Base-by-base conservation (phyloP, 768 basidiomycete genomes). In the Pisolithus sp. region DNA sequence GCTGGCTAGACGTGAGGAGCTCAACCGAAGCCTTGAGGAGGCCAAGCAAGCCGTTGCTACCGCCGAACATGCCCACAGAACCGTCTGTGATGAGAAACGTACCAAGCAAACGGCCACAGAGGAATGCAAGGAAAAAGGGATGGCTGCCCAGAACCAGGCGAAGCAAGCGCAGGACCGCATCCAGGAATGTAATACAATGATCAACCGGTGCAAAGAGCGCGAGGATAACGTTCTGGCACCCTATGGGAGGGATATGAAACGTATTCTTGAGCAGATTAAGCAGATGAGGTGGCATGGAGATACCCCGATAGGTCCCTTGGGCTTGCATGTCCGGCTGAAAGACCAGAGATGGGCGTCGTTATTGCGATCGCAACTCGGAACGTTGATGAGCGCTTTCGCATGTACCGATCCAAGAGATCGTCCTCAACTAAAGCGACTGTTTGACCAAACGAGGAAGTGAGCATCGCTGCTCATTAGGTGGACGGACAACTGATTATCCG, bases 301-400 rank as follows among this genome's bases (percentile, higher is more conserved):
- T 43, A 61, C 60, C 18, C 88, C 89, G 0, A 66, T 89, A 31
- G 90, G 90, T 0, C 95, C 95, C 0, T 71, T 97, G 23, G 95
- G 95, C 0, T 55, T 78, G 46, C 77, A 81, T 62, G 85, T 97
- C 60, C 86, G 83, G 59, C 78, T 91, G 36, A 79, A 74, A 58
- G 87, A 94, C 46, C 60, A 71, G 53, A 69, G 61, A 30, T 97
- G 89, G 80, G 83, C 80, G 0, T 70, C 70, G 0, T 57, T 90
- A n/a, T 66, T 98, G 57, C 72, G 85, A 54, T 67, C 67, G 47
- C 78, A 85, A 57, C 70, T 99, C 4, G 79, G 77, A 4, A 28
- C 45, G 3, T 61, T 73, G 18, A 73, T 98, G 70, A 78, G 72
- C 36, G 77, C 82, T 5, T 97, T 86, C 62, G 89, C 84, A 0